These are phyloP conservation scores for Cyclocybe aegerita DNA, from an alignment of 768 basidiomycete genomes.

Conservation along the genomic window DNA sequence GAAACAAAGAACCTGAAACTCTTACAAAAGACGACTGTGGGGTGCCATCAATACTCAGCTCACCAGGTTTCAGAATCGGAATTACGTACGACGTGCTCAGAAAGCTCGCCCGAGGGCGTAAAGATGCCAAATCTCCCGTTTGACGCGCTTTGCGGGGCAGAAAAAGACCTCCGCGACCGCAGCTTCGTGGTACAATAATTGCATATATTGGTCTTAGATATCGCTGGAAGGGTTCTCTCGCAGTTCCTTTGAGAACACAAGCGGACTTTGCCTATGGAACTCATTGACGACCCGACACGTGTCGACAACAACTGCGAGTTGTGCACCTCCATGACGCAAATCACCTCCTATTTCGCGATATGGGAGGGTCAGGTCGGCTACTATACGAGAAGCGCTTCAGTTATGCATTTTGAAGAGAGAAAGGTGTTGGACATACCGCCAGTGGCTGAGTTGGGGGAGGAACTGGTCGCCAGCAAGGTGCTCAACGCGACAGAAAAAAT, in stretches of 20 bases:
- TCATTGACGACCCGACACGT: background rate
- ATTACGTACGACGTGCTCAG: no score
- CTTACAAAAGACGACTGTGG: no score
- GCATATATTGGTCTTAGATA: conserved; percentile 11
- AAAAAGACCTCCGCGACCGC: background rate
- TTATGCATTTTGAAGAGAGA: background rate
- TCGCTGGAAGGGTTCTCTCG: background rate
- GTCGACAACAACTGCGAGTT: background rate
- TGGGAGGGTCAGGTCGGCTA: no score
- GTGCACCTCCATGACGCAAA: conserved; percentile 10
- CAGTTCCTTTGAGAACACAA: conserved; percentile 13
- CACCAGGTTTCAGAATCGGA: no score
- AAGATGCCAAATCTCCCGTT: no score
- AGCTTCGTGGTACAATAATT: conserved; percentile 6
- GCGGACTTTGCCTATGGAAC: background rate
- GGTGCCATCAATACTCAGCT: no score
- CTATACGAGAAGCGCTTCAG: background rate
- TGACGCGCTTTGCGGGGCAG: background rate
- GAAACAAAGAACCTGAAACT: no score
- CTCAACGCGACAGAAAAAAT: background rate
- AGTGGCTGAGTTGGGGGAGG: no score
- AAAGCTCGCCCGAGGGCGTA: no score
- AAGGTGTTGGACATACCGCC: no score
- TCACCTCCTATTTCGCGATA: background rate
- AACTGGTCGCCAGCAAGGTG: no score